Evolutionary conservation across 179 eudicot genomes (phyloP), one percentile per base, ranked within the genome.

Genomic region (Corrigiola litoralis): DNA sequence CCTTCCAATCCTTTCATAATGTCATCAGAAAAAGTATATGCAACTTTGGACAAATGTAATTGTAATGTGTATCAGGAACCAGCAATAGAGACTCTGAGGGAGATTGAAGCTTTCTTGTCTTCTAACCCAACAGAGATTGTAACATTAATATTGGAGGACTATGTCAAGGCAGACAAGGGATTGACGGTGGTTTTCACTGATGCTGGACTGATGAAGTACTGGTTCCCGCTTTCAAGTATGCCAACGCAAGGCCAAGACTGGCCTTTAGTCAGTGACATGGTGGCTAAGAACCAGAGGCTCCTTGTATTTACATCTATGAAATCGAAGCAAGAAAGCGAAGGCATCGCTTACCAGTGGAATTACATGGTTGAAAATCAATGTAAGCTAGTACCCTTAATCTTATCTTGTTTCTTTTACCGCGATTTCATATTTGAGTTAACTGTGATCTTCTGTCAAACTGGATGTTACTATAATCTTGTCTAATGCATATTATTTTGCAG

Each of bases 301-400:
- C 44, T 90, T 2, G 92, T 88, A 2, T 90, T 90, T 61, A 88
- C 95, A 31, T 88, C 97, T 10, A 62, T 58, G 23, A 67, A 60
- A 58, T 72, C 83, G 20, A 90, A 90, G 75, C 72, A 88, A 72
- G 58, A 55, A 16, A 76, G 72, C 12, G 95, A 90, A 82, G 97
- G 94, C 32, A 87, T 89, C 28, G 94, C 96, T 62, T 87, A 89
- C 40, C 94, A 89, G 44, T 89, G 90, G 94, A 80, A 85, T 29
- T 89, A 71, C 71, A 87, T 90, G 89, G 86, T 84, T 16, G 91
- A 87, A 79, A 83, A 82, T 68, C 86, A 83, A 46, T 87, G 92
- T 85, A 76, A 62, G 70, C 4, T 17, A 5, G 20, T 48, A 6
- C 27, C 52, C 29, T 9, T 48, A n/a, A n/a, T n/a, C n/a, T 48